Evolutionary conservation across 75 land plant genomes (phyloP).

Genomic region (Pseudotsuga menziesii): DNA sequence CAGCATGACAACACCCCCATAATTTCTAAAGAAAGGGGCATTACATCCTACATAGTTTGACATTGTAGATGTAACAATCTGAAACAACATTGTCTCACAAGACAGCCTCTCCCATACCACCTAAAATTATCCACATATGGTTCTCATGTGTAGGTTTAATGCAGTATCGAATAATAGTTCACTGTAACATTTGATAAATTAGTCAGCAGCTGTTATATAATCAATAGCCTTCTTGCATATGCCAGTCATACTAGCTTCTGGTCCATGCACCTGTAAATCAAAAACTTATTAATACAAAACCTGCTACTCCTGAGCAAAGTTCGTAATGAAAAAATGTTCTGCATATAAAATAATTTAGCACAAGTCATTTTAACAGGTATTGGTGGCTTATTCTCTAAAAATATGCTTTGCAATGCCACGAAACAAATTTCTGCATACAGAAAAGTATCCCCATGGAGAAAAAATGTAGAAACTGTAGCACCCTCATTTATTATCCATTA

Average conservation of each 20-base stretch:
- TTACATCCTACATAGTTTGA: too few species aligned
- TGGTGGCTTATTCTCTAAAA: not conserved
- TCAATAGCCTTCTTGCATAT: conserved; percentile 96
- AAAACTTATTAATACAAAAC: not conserved
- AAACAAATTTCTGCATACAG: not conserved
- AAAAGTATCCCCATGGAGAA: not conserved
- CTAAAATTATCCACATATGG: not conserved
- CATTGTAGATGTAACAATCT: too few species aligned
- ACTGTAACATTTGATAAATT: not conserved
- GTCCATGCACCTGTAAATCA: conserved; percentile 79
- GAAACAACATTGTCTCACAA: not conserved
- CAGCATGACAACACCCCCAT: too few species aligned
- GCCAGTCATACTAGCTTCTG: conserved; percentile 99
- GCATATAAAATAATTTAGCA: not conserved
- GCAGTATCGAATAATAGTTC: not conserved
- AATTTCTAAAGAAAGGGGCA: too few species aligned
- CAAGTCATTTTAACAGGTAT: not conserved
- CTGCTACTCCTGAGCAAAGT: not conserved
- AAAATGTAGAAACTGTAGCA: not conserved
- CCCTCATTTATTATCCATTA: conserved; percentile 1
- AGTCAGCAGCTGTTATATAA: conserved; percentile 58
- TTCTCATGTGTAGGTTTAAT: not conserved
- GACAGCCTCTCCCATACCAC: not conserved
- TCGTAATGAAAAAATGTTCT: not conserved
- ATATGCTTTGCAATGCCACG: not conserved